A percentile compares a stretch with the other conserved stretches of the same genome.
Evolutionary conservation across 495 filamentous ascomycete species (phyloP).

Genomic region (Daldinia caldariorum): DNA sequence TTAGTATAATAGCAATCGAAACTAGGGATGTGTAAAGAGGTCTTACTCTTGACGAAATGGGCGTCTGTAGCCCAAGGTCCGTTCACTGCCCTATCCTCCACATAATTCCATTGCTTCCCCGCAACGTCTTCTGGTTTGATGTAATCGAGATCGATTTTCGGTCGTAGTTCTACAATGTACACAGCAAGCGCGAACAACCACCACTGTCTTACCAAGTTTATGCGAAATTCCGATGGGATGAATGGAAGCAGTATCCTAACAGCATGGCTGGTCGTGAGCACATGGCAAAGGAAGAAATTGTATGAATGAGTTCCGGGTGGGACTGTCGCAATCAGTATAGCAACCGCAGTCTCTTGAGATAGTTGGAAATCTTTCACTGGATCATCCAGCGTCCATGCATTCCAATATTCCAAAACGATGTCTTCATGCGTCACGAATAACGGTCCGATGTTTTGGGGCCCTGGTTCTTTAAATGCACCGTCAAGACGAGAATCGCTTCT

Average conservation of each 20-base stretch:
- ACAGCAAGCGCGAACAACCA: conserved; percentile 83
- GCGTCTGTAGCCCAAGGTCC: conserved; percentile 73
- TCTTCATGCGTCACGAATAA: conserved; percentile 75
- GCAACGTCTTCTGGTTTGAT: conserved; percentile 68
- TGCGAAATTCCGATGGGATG: conserved; percentile 75
- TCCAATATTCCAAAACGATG: conserved; percentile 85
- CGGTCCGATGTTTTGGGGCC: conserved; percentile 69
- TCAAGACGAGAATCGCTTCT: conserved; percentile 64
- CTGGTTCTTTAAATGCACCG: conserved; percentile 66
- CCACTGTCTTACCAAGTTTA: conserved; percentile 81
- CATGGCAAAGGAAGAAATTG: conserved; percentile 86
- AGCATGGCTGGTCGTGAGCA: conserved; percentile 86
- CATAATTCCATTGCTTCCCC: conserved; percentile 79
- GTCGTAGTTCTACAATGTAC: conserved; percentile 79
- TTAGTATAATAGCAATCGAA: conserved; percentile 28
- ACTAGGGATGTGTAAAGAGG: not conserved
- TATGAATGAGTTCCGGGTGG: conserved; percentile 68
- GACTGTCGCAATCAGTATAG: conserved; percentile 72
- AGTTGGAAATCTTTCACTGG: conserved; percentile 76
- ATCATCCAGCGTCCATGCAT: conserved; percentile 75
- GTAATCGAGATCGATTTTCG: conserved; percentile 70
- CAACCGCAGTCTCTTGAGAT: conserved; percentile 78
- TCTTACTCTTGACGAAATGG: conserved; percentile 79
- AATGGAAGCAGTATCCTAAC: conserved; percentile 84
- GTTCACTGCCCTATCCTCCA: conserved; percentile 72